phyloP scores from a whole-genome alignment of 2,329 filamentous ascomycete genomes.

The Pseudomassariella vexata region DNA sequence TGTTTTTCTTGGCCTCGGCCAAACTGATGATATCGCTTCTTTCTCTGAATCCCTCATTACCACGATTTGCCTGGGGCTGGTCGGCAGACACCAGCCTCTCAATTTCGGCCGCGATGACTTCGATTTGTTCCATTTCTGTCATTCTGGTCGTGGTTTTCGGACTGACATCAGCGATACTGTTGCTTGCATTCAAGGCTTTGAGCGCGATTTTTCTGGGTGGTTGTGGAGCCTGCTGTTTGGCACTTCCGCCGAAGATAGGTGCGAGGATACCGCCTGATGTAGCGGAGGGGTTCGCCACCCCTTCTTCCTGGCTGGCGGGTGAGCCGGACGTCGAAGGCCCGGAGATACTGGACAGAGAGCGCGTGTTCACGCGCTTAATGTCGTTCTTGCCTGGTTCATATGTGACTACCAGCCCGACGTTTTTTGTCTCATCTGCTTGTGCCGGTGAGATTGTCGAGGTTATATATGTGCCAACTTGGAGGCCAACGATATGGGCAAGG shows the following conservation, averaged over 20 bases:
- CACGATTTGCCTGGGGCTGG: slow-evolving; percentile 31
- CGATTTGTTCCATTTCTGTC: slow-evolving; percentile 51
- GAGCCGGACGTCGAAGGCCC: slow-evolving; percentile 16
- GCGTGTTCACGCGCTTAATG: slow-evolving; percentile 75
- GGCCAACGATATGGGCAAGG: slow-evolving; percentile 63
- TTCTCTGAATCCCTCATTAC: slow-evolving; percentile 37
- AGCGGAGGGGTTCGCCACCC: slow-evolving; percentile 1
- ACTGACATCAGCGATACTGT: slow-evolving; percentile 42
- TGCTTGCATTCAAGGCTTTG: slow-evolving; percentile 49
- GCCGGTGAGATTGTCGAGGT: slow-evolving; percentile 76
- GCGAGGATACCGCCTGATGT: slow-evolving; percentile 16
- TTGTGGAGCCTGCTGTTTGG: slow-evolving; percentile 17
- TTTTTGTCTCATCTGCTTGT: slow-evolving; percentile 71
- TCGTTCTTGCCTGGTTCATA: slow-evolving; percentile 70
- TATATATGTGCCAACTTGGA: slow-evolving; percentile 83
- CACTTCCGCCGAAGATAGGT: slow-evolving; percentile 35
- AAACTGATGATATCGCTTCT: slow-evolving; percentile 72
- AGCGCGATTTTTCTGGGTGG: slow-evolving; percentile 42
- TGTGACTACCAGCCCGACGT: slow-evolving; percentile 76
- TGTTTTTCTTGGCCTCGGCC: slow-evolving; percentile 79
- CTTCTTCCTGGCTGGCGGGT: slow-evolving; percentile 13
- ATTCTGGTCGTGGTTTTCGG: slow-evolving; percentile 28
- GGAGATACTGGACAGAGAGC: slow-evolving; percentile 60
- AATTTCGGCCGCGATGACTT: slow-evolving; percentile 69
- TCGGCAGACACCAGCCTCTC: slow-evolving; percentile 56